Base-by-base conservation (phyloP, 31 red algal species). In the Porphyra umbilicalis region DNA sequence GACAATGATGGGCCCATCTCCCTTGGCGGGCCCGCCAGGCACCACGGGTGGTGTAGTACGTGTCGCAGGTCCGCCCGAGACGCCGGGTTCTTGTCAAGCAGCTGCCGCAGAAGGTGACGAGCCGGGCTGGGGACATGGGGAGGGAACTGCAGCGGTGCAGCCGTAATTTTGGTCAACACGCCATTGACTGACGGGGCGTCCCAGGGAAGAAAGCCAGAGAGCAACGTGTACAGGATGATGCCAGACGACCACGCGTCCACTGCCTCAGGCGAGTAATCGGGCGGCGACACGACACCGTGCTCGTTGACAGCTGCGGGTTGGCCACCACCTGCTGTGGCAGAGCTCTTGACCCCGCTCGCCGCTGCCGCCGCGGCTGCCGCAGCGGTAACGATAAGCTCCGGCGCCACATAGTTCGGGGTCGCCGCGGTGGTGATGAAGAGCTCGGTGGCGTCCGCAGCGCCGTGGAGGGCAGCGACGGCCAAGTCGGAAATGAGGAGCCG, bases 231-330 rank as follows among this genome's bases (percentile, higher is more conserved):
- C 83, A 98, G 80, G 44, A 98, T 94, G n/a, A 98, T 90, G 25
- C 96, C 92, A 81, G 93, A 98, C 31, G 91, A 92, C 96, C 96
- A 98, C 10, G 86, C 88, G 81, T 98, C 96, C 46, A 88, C 90
- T 76, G 95, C 88, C 37, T 87, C 85, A 16, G 89, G 90, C 39
- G 83, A 93, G 82, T 98, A 98, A 20, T 87, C 96, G 6, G 57
- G 57, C 20, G 57, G 57, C 25, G 57, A 29, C 7, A 71, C 57
- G 1, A 71, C 57, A 29, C 57, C 57, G 57, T 71, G 57, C 16
- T 71, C 57, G 57, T 71, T 71, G n/a, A n/a, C n/a, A n/a, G n/a
- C n/a, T n/a, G n/a, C n/a, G n/a, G n/a, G n/a, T n/a, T n/a, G n/a
- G n/a, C n/a, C n/a, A n/a, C n/a, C n/a, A n/a, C n/a, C n/a, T n/a